phyloP scores from a whole-genome alignment of 2,329 filamentous ascomycete species.

The Aureobasidium sp. region DNA sequence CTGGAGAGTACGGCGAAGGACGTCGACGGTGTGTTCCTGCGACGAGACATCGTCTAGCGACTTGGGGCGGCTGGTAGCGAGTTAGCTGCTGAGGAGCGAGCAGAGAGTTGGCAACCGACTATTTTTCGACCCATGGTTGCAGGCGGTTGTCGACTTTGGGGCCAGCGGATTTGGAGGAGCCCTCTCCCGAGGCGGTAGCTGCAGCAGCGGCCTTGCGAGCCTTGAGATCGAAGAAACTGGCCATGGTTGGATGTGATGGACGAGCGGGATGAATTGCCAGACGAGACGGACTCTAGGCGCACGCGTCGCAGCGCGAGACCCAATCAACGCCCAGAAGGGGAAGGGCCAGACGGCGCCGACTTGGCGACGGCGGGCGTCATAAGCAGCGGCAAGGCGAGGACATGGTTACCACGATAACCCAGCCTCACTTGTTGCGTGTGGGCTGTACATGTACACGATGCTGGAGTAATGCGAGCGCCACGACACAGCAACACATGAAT shows the following conservation, averaged over 20 bases:
- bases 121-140: slow-evolving; percentile 99
- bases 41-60: slow-evolving; percentile 89
- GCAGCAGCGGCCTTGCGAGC: slow-evolving; percentile 66
- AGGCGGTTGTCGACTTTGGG: slow-evolving; percentile 55
- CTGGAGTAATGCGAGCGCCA: not conserved
- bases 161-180: slow-evolving; percentile 57
- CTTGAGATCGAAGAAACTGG: slow-evolving; percentile 92
- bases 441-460: not conserved
- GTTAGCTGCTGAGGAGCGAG: not conserved
- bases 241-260: slow-evolving; percentile 45
- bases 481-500: not conserved
- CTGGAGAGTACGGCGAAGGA: slow-evolving; percentile 86
- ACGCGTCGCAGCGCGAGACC: not conserved
- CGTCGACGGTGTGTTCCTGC: slow-evolving; percentile 92
- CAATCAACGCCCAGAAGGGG: not conserved
- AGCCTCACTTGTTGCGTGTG: no score
- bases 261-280: not conserved
- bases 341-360: not conserved
- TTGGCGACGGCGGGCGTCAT: not conserved
- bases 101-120: slow-evolving; percentile 46
- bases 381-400: not conserved
- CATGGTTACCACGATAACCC: no score
- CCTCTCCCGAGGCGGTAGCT: slow-evolving; percentile 52
- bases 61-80: slow-evolving; percentile 66
- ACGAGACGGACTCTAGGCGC: not conserved